Base-by-base conservation (phyloP, 441 rosid species). In the Corymbia calophylla region DNA sequence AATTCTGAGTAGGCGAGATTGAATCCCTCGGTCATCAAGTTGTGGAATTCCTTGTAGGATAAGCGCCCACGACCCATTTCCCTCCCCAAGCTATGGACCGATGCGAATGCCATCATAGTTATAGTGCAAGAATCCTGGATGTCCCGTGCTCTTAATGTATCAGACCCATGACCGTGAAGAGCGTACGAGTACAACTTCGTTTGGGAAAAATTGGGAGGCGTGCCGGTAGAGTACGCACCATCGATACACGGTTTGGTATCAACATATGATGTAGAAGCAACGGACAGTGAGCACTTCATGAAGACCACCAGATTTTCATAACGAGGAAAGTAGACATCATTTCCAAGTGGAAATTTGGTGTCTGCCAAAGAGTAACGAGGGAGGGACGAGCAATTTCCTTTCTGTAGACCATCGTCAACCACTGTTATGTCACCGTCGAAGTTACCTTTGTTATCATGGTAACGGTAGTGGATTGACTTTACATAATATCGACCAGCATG, bases 401-500 rank as follows among this genome's bases (percentile, higher is more conserved):
- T 19, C 4, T 70, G 3, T 7, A 70, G 9, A 5, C 15, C 2
- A 19, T 70, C 81, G 8, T 70, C 48, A 21, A 35, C 81, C 1
- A 70, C 8, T 0, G 29, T 68, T 32, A 17, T 68, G 4, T 18
- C 2, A 8, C 80, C 80, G 5, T 0, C 0, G 14, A 66, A 31
- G 44, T 66, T 66, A 17, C 5, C 35, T 66, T 66, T 66, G 2
- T 31, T 0, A 66, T 31, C 13, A 8, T 66, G 21, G 23, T 15
- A 66, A 31, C 7, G 12, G 47, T 68, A 68, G 3, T 16, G 23
- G 25, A 68, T 68, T 0, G 80, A 18, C 80, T 68, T 32, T 2
- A 32, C 80, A 68, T 32, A 18, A 32, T 68, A 68, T 68, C 25
- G 25, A 2, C 80, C 25, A 5, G 44, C 14, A 9, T 68, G 47